Evolutionary conservation across 331 rosid species (phyloP), one percentile per base, ranked within the genome.

Genomic region (Malus hybrid): DNA sequence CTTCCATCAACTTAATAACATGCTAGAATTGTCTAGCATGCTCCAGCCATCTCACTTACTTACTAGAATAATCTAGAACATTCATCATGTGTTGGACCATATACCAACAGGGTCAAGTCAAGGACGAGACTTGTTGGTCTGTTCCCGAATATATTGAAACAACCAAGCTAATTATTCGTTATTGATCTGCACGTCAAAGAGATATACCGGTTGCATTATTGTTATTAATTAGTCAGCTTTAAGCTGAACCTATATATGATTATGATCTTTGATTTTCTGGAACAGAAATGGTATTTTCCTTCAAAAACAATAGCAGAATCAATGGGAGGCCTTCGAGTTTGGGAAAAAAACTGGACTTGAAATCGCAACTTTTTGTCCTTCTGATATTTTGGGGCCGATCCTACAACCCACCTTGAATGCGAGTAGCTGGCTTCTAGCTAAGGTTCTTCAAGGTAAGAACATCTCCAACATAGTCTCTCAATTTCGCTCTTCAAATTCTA

Each of bases 61-160:
- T n/a, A n/a, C n/a, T n/a, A n/a, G n/a, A n/a, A n/a, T n/a, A n/a
- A n/a, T n/a, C n/a, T n/a, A n/a, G n/a, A n/a, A n/a, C n/a, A n/a
- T n/a, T n/a, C n/a, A n/a, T n/a, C n/a, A n/a, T n/a, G n/a, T n/a
- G n/a, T n/a, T n/a, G n/a, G n/a, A n/a, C n/a, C n/a, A n/a, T n/a
- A n/a, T n/a, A n/a, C n/a, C n/a, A n/a, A n/a, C n/a, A 71, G 52
- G 85, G 78, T 80, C 76, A 71, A 80, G 76, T 79, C 14, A 75
- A 85, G 7, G 97, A 89, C 63, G 96, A 91, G 75, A 77, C 85
- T 44, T 86, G 71, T 79, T 88, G 93, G 97, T 86, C 96, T 33
- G 97, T 85, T 77, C 82, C 63, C 75, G 90, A 88, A 69, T 82
- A 80, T 66, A 84, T 90, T 84, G 74, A 11, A 77, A 62, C 70